These are phyloP conservation scores for Coemansia sp. DNA, from an alignment of 192 early-diverging fungal genomes.

Conservation along the genomic window DNA sequence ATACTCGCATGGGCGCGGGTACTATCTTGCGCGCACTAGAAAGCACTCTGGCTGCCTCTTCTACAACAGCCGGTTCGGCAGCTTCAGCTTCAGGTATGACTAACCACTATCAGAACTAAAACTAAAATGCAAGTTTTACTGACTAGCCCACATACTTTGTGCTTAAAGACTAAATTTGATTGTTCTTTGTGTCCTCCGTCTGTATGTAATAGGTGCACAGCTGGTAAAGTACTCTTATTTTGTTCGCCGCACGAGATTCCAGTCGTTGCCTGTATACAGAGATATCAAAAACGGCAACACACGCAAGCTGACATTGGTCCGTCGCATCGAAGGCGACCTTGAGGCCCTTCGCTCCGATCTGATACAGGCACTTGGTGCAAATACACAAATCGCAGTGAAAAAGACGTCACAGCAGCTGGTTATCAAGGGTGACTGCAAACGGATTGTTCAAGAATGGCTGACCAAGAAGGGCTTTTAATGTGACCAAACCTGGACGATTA, in stretches of 20 bases:
- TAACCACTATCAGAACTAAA: background rate
- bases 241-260: constrained; percentile 62
- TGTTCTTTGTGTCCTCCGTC: background rate
- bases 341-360: constrained; percentile 48
- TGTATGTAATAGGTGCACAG: background rate
- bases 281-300: constrained; percentile 68
- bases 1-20: background rate
- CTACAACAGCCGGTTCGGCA: background rate
- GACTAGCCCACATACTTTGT: no score
- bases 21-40: constrained; percentile 20
- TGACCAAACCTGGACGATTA: background rate
- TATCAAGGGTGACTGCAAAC: constrained; percentile 57
- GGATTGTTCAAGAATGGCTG: constrained; percentile 59
- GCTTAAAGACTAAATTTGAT: no score
- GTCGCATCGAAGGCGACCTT: constrained; percentile 70
- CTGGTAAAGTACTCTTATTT: constrained; percentile 57
- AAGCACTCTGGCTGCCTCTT: constrained; percentile 21
- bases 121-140: no score
- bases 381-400: constrained; percentile 37
- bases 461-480: constrained; percentile 58
- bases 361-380: constrained; percentile 10
- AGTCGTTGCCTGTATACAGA: constrained; percentile 69
- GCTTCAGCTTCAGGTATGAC: background rate
- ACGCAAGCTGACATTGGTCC: constrained; percentile 63
- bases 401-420: constrained; percentile 55